Evolutionary conservation across 2,329 filamentous ascomycete species (phyloP), one percentile per base, ranked within the genome.

Genomic region (Stemphylium lycopersici): DNA sequence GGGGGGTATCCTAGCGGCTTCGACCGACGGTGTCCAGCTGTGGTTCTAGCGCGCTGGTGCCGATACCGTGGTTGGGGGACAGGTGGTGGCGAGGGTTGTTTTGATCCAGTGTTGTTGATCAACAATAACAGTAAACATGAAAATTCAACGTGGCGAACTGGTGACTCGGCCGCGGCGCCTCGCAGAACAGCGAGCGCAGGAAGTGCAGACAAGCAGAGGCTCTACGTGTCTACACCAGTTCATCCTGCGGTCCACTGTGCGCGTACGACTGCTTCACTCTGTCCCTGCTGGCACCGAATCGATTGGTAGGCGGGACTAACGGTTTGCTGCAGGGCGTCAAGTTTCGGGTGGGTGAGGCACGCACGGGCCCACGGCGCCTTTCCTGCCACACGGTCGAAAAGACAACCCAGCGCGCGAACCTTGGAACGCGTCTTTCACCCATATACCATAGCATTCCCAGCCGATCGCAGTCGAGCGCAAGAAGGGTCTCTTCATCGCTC

Each of bases 401-500:
- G 63, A 61, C 57, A 4, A 59, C 45, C 52, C 39, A 51, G 66
- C 63, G 61, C 64, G 26, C 26, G 26, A 29, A 11, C 26, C 26
- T 29, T 11, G 26, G 65, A 58, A 54, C 63, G 63, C 65, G 63
- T 62, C 61, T 36, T 3, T 55, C 42, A 48, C 55, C 57, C 61
- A 61, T 65, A 58, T 62, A 59, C 63, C 67, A 64, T 54, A 20
- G 26, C 52, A 29, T 41, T 62, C 60, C 57, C 63, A 59, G 59
- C 59, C 63, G 66, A 66, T 68, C 63, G 60, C 61, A 51, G 18
- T 51, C 56, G 61, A 62, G 56, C 63, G 61, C 59, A 48, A 52
- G 45, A 69, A 65, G 62, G 57, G 59, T 66, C 63, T 50, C 43
- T 54, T 40, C 61, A 66, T 67, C 63, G 63, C 58, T 58, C 56